Evolutionary conservation across 1,284 basidiomycete species (phyloP).

Genomic region (Trichosporon faecale): DNA sequence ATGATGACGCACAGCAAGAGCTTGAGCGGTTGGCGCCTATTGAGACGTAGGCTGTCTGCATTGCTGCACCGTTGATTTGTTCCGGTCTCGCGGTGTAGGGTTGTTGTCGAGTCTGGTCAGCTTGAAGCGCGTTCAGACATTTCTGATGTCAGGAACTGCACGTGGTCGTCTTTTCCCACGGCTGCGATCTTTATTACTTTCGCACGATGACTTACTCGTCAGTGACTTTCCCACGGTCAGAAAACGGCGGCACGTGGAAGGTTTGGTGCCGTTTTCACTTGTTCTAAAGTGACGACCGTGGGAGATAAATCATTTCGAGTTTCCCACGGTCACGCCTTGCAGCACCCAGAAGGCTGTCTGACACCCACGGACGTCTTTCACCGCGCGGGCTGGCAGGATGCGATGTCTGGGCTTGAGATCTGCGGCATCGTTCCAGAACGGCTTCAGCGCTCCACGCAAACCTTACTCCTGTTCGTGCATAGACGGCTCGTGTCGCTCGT

Average conservation of each 20-base stretch:
- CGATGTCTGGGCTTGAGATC: neutral
- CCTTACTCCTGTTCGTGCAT: neutral
- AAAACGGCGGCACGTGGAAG: too few species aligned
- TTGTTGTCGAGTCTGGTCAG: neutral
- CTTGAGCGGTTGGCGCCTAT: slow-evolving; percentile 73
- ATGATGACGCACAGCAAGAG: slow-evolving; percentile 59
- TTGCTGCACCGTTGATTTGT: neutral
- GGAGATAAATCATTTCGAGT: too few species aligned
- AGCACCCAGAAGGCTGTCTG: too few species aligned
- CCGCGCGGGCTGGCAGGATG: slow-evolving; percentile 1
- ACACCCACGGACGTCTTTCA: neutral
- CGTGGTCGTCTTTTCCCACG: slow-evolving; percentile 7
- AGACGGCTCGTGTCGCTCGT: neutral
- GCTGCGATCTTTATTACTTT: neutral
- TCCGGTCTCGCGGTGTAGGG: neutral
- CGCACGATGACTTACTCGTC: neutral
- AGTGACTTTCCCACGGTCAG: neutral
- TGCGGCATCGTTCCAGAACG: neutral
- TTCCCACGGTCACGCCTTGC: too few species aligned
- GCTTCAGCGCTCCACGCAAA: neutral
- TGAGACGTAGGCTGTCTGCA: slow-evolving; percentile 63
- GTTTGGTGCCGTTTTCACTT: too few species aligned
- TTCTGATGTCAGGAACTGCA: slow-evolving; percentile 9
- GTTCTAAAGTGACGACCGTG: too few species aligned
- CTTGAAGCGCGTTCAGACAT: neutral